phyloP scores from a whole-genome alignment of 2,329 filamentous ascomycete genomes.

The Hypoxylon sp. region DNA sequence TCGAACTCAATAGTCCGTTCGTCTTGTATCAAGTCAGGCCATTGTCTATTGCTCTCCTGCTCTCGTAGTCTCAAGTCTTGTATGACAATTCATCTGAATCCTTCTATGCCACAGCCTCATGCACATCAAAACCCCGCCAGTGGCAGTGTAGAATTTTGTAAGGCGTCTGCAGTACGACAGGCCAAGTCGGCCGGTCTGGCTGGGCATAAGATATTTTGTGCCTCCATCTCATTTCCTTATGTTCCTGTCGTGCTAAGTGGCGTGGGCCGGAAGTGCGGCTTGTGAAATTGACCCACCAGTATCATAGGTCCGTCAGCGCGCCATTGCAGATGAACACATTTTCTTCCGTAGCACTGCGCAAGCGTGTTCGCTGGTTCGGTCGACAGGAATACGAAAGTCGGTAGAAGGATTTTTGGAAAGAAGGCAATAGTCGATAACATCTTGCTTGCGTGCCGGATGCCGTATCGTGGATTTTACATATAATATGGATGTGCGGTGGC shows the following conservation, averaged over 20 bases:
- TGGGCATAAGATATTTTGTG: slow-evolving; percentile 5
- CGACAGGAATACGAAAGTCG: no score
- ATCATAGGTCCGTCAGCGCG: slow-evolving; percentile 18
- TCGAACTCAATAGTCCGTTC: slow-evolving; percentile 12
- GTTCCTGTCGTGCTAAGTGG: slow-evolving; percentile 19
- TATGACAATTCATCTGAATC: slow-evolving; percentile 17
- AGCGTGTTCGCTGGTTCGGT: no score
- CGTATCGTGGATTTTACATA: slow-evolving; percentile 12
- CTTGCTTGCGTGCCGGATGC: background rate
- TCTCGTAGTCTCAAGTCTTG: no score
- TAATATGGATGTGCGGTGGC: slow-evolving; percentile 24
- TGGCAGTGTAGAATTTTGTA: no score
- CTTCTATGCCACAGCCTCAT: slow-evolving; percentile 1
- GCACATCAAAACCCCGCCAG: slow-evolving; percentile 24
- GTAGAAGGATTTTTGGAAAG: no score
- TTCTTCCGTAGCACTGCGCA: slow-evolving; percentile 15
- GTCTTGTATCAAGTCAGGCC: slow-evolving; percentile 7
- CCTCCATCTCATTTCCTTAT: slow-evolving; percentile 5
- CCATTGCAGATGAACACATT: slow-evolving; percentile 5
- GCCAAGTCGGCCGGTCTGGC: slow-evolving; percentile 14
- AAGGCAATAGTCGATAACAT: no score
- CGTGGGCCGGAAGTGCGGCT: background rate
- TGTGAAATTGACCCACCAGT: slow-evolving; percentile 19
- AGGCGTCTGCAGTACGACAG: slow-evolving; percentile 11
- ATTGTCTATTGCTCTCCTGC: no score